These are phyloP conservation scores for Acacia pycnantha DNA, from an alignment of 331 rosid genomes.

Conservation along the genomic window DNA sequence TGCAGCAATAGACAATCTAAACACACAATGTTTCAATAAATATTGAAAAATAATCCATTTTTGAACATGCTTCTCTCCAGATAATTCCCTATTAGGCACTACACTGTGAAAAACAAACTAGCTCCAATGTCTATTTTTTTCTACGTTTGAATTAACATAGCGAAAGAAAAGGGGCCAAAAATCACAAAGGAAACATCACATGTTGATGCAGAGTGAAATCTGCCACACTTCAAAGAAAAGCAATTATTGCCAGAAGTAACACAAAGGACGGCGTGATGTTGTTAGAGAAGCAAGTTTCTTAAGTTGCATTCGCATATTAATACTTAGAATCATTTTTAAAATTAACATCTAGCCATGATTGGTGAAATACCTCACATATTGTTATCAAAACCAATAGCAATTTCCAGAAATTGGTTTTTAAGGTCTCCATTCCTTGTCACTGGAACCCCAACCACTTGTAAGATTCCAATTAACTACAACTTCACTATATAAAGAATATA, in stretches of 20 bases:
- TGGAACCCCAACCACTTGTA: conserved; percentile 97
- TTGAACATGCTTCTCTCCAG: not conserved
- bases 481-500: not conserved
- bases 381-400: conserved; percentile 93
- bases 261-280: not conserved
- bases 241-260: not conserved
- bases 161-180: not conserved
- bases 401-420: conserved; percentile 93
- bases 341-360: not conserved
- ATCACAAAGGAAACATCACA: not conserved
- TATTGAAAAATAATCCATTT: not conserved
- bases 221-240: not conserved
- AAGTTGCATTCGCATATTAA: conserved; percentile 1
- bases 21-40: not conserved
- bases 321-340: conserved; percentile 6
- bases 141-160: not conserved
- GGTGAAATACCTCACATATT: conserved; percentile 78
- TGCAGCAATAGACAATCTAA: not conserved
- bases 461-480: conserved; percentile 23
- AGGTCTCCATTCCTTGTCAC: conserved; percentile 98
- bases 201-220: not conserved
- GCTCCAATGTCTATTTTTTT: not conserved
- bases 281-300: not conserved
- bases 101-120: not conserved
- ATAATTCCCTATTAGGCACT: not conserved